phyloP scores from a whole-genome alignment of 306 rosid genomes.

The Senna tora region DNA sequence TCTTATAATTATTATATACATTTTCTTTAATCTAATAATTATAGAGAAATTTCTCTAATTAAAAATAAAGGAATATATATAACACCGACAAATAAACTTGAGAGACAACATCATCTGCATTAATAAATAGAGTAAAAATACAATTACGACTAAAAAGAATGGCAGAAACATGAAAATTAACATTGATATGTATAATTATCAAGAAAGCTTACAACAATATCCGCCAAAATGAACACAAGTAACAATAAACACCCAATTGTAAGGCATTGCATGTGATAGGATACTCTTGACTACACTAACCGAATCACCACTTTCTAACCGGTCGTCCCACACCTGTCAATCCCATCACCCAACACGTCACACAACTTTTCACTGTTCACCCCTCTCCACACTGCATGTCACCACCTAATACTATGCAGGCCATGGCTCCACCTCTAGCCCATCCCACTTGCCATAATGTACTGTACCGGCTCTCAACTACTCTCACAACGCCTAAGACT shows the following conservation, averaged over 20 bases:
- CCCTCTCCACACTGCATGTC: too few species aligned
- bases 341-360: too few species aligned
- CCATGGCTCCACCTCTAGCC: too few species aligned
- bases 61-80: neutral
- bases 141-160: neutral
- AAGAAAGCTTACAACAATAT: constrained; percentile 40
- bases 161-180: neutral
- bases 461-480: too few species aligned
- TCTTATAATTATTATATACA: neutral
- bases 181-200: constrained; percentile 32
- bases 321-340: too few species aligned
- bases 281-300: too few species aligned
- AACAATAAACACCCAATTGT: constrained; percentile 40
- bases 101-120: neutral
- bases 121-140: neutral
- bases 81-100: neutral
- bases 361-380: too few species aligned
- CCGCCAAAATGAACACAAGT: constrained; percentile 15
- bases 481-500: too few species aligned
- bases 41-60: neutral
- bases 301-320: too few species aligned
- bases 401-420: too few species aligned
- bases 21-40: neutral
- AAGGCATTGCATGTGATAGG: constrained; percentile 43
- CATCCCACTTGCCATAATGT: too few species aligned